Evolutionary conservation across 2,329 filamentous ascomycete genomes (phyloP), one percentile per base, ranked within the genome.

Genomic region (Botrytis sinoallii): DNA sequence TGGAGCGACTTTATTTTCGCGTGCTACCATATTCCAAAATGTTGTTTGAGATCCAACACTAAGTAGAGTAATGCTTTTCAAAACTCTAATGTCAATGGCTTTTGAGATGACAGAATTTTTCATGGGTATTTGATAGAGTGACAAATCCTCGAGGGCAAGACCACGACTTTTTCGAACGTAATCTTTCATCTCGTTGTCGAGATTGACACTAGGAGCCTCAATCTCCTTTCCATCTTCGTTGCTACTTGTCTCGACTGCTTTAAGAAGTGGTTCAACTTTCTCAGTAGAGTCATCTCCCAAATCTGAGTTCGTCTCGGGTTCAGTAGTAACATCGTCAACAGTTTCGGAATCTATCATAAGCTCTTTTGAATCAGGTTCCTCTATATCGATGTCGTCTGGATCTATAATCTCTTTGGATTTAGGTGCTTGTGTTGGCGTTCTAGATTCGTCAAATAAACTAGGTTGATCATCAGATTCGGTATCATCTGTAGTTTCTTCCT

Each of bases 21-120:
- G 87, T 29, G 84, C 81, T 60, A 92, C 81, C 72, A 87, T 81
- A 2, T 84, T 82, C 90, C 90, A 92, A 75, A 92, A 86, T 0
- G 86, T 83, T 42, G 84, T 84, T 79, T 92, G 90, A 8, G 86
- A 83, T 1, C 90, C 90, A 29, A 91, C 89, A 75, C 90, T 90
- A 64, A 92, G 85, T 38, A 92, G 83, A 1, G 88, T 89, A 29
- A 92, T 82, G 65, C 84, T 85, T 76, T 83, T 86, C n/a, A 92
- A 82, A 6, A 83, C 83, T n/a, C 83, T 83, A 5, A 92, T 77
- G 76, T 92, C 88, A 52, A 92, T 82, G 0, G 88, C 87, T 42
- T 85, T 84, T 29, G 84, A 85, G 14, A 92, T 78, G 0, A 90
- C 85, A 0, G 86, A 87, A 3, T 89, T 84, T 79, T 88, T 89